Conservation (phyloP, 352 stramenopile species). For the Chrysophaeum taylorii region DNA sequence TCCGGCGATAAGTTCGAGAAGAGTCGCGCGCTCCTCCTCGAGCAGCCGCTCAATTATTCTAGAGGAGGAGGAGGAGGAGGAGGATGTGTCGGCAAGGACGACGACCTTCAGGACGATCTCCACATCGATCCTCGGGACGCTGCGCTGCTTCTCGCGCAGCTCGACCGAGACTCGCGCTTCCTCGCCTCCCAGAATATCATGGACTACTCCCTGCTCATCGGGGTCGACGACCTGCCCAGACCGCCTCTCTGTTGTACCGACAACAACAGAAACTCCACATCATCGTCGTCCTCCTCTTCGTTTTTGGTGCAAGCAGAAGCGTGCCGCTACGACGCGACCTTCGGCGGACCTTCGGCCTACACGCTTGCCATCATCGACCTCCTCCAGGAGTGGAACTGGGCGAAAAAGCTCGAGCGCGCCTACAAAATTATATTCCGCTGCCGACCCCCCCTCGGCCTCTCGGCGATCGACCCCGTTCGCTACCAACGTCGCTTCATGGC, state of each 20-base stretch:
- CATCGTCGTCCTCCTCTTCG: neutral
- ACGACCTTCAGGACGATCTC: neutral
- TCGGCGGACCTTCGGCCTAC: neutral
- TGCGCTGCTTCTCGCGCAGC: neutral
- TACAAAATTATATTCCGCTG: neutral
- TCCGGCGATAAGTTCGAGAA: no score
- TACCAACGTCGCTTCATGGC: neutral
- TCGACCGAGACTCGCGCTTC: neutral
- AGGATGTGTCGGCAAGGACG: neutral
- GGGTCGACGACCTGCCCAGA: no score
- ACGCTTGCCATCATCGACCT: neutral
- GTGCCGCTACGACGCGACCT: neutral
- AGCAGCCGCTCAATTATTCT: no score
- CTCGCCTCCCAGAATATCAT: neutral
- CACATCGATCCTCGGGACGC: neutral
- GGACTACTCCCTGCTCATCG: neutral
- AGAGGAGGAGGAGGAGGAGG: no score
- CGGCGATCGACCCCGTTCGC: neutral
- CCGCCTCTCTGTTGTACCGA: no score
- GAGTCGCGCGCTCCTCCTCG: no score
- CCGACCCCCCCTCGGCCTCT: neutral
- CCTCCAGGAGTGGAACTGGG: neutral
- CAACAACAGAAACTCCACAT: neutral
- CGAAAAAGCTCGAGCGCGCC: neutral
- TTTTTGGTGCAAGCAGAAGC: no score